Percentiles rank a stretch among this genome's conserved stretches.
Conservation (phyloP, 2,329 filamentous ascomycete species). For the Fusarium keratoplasticum region DNA sequence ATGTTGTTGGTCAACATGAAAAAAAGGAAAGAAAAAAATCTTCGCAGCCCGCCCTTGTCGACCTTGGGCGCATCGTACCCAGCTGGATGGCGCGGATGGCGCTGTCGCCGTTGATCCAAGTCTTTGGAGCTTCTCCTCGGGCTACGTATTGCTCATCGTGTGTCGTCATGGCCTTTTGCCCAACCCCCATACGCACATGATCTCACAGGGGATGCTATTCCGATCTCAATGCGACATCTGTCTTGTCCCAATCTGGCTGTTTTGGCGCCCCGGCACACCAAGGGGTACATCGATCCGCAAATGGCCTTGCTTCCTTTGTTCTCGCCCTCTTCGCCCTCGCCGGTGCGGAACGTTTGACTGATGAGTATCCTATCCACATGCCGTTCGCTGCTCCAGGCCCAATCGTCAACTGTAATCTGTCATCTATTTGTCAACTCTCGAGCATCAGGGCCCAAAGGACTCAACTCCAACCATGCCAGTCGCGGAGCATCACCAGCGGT, state of each 20-base stretch:
- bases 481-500: background rate
- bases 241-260: conserved; percentile 11
- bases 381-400: conserved; percentile 26
- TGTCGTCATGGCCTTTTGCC: conserved; percentile 4
- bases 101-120: conserved; percentile 23
- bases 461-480: conserved; percentile 2
- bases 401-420: background rate
- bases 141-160: conserved; percentile 9
- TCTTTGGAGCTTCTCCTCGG: conserved; percentile 5
- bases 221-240: conserved; percentile 11
- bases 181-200: background rate
- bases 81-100: conserved; percentile 15
- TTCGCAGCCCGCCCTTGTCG: conserved; percentile 9
- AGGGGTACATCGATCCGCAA: conserved; percentile 14
- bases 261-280: background rate
- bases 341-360: conserved; percentile 20
- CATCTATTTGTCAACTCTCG: background rate
- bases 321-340: conserved; percentile 25
- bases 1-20: background rate
- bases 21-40: background rate
- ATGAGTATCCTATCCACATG: conserved; percentile 28
- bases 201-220: conserved; percentile 18
- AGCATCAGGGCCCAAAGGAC: background rate
- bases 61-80: background rate
- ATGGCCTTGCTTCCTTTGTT: conserved; percentile 15